These are phyloP conservation scores for Leishmania mexicana DNA, from an alignment of 208 protist species.

Conservation along the genomic window DNA sequence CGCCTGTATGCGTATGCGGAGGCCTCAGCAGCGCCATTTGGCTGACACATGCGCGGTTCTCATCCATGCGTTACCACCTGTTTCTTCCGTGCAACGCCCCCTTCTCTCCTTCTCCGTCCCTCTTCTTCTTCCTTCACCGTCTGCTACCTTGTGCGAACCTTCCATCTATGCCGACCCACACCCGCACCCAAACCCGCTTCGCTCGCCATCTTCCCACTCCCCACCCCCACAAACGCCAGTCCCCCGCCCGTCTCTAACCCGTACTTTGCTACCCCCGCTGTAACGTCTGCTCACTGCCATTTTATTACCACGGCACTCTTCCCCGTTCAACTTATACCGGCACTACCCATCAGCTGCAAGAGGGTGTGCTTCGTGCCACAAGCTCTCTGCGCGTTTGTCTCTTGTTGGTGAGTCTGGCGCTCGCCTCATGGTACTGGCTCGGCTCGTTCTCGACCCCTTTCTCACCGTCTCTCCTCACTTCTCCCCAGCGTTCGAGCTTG, in stretches of 20 bases:
- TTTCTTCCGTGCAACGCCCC: slow-evolving; percentile 7
- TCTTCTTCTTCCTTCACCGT: slow-evolving; percentile 15
- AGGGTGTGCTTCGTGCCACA: background rate
- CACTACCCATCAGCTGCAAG: background rate
- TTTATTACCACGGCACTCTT: background rate
- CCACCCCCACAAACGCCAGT: background rate
- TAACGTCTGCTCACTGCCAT: background rate
- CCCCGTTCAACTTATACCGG: background rate
- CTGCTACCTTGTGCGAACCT: background rate
- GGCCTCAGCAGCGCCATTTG: background rate
- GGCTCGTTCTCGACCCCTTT: background rate
- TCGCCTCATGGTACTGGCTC: background rate
- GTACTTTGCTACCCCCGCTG: background rate
- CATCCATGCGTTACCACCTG: background rate
- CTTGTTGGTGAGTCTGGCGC: background rate
- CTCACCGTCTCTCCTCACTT: background rate
- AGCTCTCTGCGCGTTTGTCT: background rate
- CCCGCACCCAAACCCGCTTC: background rate
- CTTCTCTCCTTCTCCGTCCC: background rate
- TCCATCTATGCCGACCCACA: background rate
- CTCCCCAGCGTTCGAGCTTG: background rate
- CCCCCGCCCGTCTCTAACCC: background rate
- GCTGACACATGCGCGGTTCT: background rate
- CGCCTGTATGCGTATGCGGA: too few relatives aligned
- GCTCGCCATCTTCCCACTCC: background rate